phyloP scores from a whole-genome alignment of 2,329 filamentous ascomycete genomes.

The Botrytis hyacinthi region DNA sequence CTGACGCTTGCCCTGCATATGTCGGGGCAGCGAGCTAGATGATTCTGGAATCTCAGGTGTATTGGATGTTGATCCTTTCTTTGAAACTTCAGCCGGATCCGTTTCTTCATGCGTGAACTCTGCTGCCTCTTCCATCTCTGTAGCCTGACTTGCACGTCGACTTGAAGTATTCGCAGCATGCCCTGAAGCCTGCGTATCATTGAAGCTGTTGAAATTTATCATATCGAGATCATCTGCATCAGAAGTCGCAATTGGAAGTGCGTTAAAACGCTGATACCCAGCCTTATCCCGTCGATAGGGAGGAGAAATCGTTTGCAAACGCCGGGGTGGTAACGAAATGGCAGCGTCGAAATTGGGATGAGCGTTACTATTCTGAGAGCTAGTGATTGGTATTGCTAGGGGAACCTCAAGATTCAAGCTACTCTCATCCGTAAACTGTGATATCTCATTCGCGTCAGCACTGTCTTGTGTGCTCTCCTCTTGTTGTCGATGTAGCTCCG shows the following conservation, averaged over 20 bases:
- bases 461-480: slow-evolving; percentile 36
- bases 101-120: neutral
- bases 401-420: slow-evolving; percentile 14
- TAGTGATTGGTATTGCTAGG: neutral
- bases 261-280: neutral
- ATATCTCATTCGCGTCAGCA: slow-evolving; percentile 19
- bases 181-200: neutral
- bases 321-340: neutral
- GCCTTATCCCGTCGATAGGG: neutral
- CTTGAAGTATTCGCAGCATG: neutral
- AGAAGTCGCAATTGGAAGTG: neutral
- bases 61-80: neutral
- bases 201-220: neutral
- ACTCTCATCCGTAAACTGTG: slow-evolving; percentile 6
- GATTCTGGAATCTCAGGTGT: neutral
- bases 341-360: neutral
- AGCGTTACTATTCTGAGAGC: neutral
- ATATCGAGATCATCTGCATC: neutral
- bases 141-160: slow-evolving; percentile 1
- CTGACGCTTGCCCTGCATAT: slow-evolving; percentile 11
- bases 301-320: neutral
- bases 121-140: neutral
- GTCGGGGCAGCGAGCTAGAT: neutral
- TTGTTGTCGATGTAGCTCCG: slow-evolving; percentile 49
- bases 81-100: neutral